A percentile compares a stretch with the other conserved stretches of the same genome.
These are phyloP conservation scores for Chytriomyces sp. DNA, from an alignment of 192 early-diverging fungal genomes.

Conservation along the genomic window DNA sequence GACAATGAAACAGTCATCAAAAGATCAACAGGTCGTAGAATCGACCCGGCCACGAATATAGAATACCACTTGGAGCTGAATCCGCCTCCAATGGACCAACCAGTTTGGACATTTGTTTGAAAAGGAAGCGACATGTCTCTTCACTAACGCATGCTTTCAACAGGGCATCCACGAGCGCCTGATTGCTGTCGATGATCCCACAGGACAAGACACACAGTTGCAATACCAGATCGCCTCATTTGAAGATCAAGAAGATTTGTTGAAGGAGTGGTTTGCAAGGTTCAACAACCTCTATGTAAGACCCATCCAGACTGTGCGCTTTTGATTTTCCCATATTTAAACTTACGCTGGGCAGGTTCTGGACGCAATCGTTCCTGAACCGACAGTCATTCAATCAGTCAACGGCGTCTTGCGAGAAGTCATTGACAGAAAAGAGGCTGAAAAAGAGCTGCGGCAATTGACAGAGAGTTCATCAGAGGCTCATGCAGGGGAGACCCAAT, in stretches of 20 bases:
- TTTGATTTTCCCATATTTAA: slow-evolving; percentile 1
- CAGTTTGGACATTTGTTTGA: slow-evolving; percentile 32
- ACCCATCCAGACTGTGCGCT: background rate
- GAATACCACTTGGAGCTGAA: slow-evolving; percentile 61
- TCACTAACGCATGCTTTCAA: background rate
- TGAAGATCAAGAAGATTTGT: slow-evolving; percentile 58
- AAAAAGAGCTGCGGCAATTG: slow-evolving; percentile 44
- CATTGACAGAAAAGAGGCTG: slow-evolving; percentile 43
- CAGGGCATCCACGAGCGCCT: slow-evolving; percentile 58
- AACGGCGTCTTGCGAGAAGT: slow-evolving; percentile 38
- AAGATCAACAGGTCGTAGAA: slow-evolving; percentile 49
- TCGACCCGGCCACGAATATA: slow-evolving; percentile 57
- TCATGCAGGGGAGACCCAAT: too few relatives aligned
- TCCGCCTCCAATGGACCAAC: slow-evolving; percentile 58
- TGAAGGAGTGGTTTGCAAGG: slow-evolving; percentile 60
- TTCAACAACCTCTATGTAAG: slow-evolving; percentile 59
- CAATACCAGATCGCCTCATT: slow-evolving; percentile 62
- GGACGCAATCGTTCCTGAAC: slow-evolving; percentile 34
- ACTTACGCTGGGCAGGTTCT: slow-evolving; percentile 25
- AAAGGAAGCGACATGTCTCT: background rate
- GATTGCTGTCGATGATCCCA: slow-evolving; percentile 42
- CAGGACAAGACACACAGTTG: slow-evolving; percentile 47
- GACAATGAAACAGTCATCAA: slow-evolving; percentile 58
- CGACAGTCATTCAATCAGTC: slow-evolving; percentile 28
- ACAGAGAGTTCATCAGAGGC: background rate